phyloP scores from a whole-genome alignment of 305 asterid species.

The Fraxinus latifolia region DNA sequence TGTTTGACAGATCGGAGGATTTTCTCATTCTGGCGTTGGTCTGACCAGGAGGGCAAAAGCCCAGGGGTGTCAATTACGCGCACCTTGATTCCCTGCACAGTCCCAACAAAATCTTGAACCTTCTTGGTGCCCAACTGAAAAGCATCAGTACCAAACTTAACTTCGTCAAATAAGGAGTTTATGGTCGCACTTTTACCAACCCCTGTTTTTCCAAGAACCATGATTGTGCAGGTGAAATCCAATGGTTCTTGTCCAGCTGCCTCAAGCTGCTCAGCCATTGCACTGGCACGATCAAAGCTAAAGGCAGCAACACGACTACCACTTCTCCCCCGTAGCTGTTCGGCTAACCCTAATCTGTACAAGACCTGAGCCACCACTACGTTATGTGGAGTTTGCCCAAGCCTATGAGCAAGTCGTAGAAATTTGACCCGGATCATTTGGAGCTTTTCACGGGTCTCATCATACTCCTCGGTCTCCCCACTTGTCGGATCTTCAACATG shows the following conservation, averaged over 20 bases:
- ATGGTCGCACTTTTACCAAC: constrained; percentile 99
- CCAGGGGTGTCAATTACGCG: constrained; percentile 97
- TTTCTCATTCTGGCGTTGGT: constrained; percentile 84
- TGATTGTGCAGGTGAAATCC: constrained; percentile 92
- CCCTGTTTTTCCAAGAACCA: constrained; percentile 97
- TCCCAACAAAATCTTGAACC: constrained; percentile 96
- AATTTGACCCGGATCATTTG: constrained; percentile 97
- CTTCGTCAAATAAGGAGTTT: constrained; percentile 89
- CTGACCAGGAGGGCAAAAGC: constrained; percentile 90
- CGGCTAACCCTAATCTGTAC: constrained; percentile 93
- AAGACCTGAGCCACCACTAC: constrained; percentile 97
- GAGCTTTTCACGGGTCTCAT: constrained; percentile 95
- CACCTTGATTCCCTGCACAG: constrained; percentile 93
- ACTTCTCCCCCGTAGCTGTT: constrained; percentile 87
- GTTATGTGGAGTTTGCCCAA: constrained; percentile 97
- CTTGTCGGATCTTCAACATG: constrained; percentile 64
- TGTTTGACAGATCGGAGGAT: constrained; percentile 75
- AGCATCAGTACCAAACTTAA: constrained; percentile 83
- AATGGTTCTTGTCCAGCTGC: constrained; percentile 85
- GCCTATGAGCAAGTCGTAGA: constrained; percentile 87
- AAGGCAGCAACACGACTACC: constrained; percentile 86
- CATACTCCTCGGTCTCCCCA: constrained; percentile 86
- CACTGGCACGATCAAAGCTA: constrained; percentile 97
- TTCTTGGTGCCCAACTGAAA: constrained; percentile 79
- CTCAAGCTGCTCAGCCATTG: constrained; percentile 97